Conservation (phyloP, 345 rosid species). For the Psidium friedrichsthalianum region DNA sequence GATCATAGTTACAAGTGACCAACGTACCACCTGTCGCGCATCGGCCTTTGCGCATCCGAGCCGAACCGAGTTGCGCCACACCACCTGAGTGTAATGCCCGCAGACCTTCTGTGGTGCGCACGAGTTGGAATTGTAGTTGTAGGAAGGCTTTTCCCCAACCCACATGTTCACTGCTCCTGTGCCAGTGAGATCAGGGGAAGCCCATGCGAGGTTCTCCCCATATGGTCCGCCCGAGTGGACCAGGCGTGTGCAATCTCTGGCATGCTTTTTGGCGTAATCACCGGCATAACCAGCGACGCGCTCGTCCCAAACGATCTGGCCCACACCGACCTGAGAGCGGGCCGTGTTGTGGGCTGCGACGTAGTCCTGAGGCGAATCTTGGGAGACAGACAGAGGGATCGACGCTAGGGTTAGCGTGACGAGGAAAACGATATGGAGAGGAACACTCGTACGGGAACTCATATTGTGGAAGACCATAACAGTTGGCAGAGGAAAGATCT, state of each 20-base stretch:
- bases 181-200: neutral
- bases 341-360: conserved; percentile 17
- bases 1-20: conserved; percentile 17
- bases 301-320: conserved; percentile 24
- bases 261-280: conserved; percentile 11
- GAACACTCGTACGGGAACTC: too few species aligned
- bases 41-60: conserved; percentile 2
- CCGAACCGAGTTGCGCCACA: conserved; percentile 3
- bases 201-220: neutral
- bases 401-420: neutral
- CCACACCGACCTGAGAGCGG: conserved; percentile 7
- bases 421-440: neutral
- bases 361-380: conserved; percentile 9
- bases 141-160: conserved; percentile 1
- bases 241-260: conserved; percentile 10
- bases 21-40: conserved; percentile 2
- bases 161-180: neutral
- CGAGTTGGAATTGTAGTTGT: conserved; percentile 2
- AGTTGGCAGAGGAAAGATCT: too few species aligned
- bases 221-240: neutral
- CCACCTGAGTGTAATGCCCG: conserved; percentile 11
- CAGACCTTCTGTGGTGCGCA: neutral
- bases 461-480: neutral
- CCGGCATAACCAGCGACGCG: conserved; percentile 21
- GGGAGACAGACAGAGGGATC: neutral